phyloP scores from a whole-genome alignment of 257 asterid species.

The Capsicum baccatum region DNA sequence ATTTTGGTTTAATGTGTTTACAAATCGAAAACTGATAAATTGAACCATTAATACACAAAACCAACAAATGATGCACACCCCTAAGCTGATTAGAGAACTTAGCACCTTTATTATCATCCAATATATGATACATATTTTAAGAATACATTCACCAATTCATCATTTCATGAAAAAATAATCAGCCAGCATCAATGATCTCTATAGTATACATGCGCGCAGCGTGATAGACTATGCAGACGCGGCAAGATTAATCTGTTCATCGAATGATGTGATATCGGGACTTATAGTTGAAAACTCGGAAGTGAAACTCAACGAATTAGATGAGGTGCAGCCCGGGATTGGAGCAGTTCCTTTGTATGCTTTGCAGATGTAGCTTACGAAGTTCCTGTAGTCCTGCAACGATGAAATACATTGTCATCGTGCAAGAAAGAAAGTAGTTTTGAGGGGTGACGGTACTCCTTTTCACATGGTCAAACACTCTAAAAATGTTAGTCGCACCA shows the following conservation, averaged over 20 bases:
- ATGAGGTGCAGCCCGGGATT: conserved; percentile 38
- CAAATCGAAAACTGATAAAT: no score
- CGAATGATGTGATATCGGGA: conserved; percentile 29
- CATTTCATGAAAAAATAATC: not conserved
- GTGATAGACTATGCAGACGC: conserved; percentile 6
- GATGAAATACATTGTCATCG: not conserved
- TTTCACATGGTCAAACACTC: not conserved
- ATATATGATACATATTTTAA: not conserved
- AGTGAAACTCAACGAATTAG: not conserved
- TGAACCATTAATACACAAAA: no score
- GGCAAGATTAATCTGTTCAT: not conserved
- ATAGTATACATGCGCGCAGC: not conserved
- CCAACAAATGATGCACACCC: no score
- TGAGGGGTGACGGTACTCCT: not conserved
- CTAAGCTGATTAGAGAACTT: not conserved
- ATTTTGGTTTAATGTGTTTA: no score
- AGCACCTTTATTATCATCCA: not conserved
- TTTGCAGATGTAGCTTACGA: conserved; percentile 45
- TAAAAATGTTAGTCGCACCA: not conserved
- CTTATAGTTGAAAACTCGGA: conserved; percentile 28
- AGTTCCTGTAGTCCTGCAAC: conserved; percentile 45
- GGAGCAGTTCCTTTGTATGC: conserved; percentile 44
- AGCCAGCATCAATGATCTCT: not conserved
- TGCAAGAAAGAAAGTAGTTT: not conserved
- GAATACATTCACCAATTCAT: not conserved